Conservation (phyloP, 441 rosid species). For the Syzygium syzygioides region DNA sequence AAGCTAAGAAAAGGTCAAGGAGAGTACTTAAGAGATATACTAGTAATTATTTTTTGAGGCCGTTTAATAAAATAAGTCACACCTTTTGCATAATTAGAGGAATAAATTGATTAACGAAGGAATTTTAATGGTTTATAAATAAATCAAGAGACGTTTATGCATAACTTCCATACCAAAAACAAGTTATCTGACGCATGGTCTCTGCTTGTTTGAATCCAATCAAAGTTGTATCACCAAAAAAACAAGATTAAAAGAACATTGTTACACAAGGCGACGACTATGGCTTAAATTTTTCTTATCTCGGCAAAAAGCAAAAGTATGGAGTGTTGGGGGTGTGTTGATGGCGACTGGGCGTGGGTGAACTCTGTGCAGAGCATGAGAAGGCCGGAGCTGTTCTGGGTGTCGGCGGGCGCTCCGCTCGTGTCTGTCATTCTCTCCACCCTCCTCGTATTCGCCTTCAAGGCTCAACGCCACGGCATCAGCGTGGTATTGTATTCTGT, state of each 20-base stretch:
- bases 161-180: background rate
- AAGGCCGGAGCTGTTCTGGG: slow-evolving; percentile 81
- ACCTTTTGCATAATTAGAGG: background rate
- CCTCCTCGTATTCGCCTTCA: slow-evolving; percentile 61
- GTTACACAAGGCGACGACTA: too few species aligned
- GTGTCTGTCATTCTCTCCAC: slow-evolving; percentile 66
- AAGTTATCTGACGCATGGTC: too few species aligned
- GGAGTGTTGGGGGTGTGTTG: background rate
- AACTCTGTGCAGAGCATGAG: slow-evolving; percentile 58
- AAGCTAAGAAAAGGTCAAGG: background rate
- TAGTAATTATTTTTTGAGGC: background rate
- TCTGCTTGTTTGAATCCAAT: too few species aligned
- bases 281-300: background rate
- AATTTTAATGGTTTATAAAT: background rate
- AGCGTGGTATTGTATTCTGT: slow-evolving; percentile 31
- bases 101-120: background rate
- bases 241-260: too few species aligned
- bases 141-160: background rate
- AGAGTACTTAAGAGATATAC: background rate
- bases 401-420: slow-evolving; percentile 85
- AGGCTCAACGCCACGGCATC: slow-evolving; percentile 72
- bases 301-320: background rate
- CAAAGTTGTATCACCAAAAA: too few species aligned
- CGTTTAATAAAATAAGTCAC: background rate
- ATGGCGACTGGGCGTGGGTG: background rate